phyloP scores from a whole-genome alignment of 352 stramenopile genomes.

The Phytophthora sojae region DNA sequence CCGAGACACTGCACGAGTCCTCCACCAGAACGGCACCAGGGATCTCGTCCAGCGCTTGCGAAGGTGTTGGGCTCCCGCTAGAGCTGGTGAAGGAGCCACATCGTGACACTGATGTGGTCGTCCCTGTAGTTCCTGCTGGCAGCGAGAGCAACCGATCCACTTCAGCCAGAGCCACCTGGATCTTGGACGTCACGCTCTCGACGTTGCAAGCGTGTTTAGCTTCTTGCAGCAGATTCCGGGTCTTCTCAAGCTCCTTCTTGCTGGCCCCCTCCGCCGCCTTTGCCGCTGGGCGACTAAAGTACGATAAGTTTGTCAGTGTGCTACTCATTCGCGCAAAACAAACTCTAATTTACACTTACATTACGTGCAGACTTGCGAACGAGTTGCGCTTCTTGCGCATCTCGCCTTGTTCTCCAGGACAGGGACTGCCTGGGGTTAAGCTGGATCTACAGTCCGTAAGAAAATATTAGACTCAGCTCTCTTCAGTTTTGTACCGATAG shows the following conservation, averaged over 20 bases:
- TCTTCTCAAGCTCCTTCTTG: constrained; percentile 67
- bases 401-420: constrained; percentile 1
- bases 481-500: background rate
- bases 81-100: constrained; percentile 30
- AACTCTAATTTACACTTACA: constrained; percentile 33
- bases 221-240: constrained; percentile 56
- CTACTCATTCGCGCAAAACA: background rate
- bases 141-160: constrained; percentile 47
- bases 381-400: constrained; percentile 54
- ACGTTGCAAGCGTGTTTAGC: constrained; percentile 52
- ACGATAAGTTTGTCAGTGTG: too few species aligned
- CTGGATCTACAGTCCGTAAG: constrained; percentile 17
- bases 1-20: constrained; percentile 51
- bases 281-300: constrained; percentile 43
- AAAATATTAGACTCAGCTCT: constrained; percentile 8
- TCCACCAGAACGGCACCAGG: constrained; percentile 39
- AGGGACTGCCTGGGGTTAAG: constrained; percentile 14
- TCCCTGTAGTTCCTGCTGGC: background rate
- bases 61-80: constrained; percentile 27
- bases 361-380: constrained; percentile 60
- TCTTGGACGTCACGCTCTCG: constrained; percentile 52
- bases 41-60: constrained; percentile 35
- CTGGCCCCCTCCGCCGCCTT: constrained; percentile 42
- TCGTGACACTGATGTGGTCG: constrained; percentile 8
- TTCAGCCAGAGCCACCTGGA: constrained; percentile 55